phyloP scores from a whole-genome alignment of 2,329 filamentous ascomycete genomes.

The Paecilomyces sp. region DNA sequence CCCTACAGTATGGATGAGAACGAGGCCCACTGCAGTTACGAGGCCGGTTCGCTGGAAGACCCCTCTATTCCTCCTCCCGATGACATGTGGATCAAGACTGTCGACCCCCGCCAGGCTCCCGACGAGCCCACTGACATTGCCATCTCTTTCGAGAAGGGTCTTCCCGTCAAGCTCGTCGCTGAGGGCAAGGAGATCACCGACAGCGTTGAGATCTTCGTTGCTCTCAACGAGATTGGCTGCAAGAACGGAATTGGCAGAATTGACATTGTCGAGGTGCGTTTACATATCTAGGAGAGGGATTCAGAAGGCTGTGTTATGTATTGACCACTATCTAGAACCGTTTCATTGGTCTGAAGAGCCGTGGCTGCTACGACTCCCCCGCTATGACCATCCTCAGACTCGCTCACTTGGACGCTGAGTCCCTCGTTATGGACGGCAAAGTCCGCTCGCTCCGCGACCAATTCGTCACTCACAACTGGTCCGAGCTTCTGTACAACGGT shows the following conservation, averaged over 20 bases:
- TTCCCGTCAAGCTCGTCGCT: slow-evolving; percentile 62
- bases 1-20: slow-evolving; percentile 55
- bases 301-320: too few species aligned
- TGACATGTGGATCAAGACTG: slow-evolving; percentile 69
- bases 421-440: slow-evolving; percentile 61
- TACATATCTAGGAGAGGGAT: too few species aligned
- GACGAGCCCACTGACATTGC: slow-evolving; percentile 65
- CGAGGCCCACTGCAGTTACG: slow-evolving; percentile 63
- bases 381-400: slow-evolving; percentile 49
- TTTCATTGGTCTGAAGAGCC: slow-evolving; percentile 71
- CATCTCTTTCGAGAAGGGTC: slow-evolving; percentile 64
- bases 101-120: slow-evolving; percentile 62
- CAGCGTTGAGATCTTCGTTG: slow-evolving; percentile 64
- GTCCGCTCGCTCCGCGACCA: slow-evolving; percentile 64
- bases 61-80: slow-evolving; percentile 57
- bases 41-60: slow-evolving; percentile 56
- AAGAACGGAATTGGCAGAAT: slow-evolving; percentile 70
- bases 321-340: slow-evolving; percentile 43
- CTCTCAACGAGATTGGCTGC: slow-evolving; percentile 64
- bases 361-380: slow-evolving; percentile 70
- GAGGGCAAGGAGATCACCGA: slow-evolving; percentile 58
- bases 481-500: slow-evolving; percentile 54
- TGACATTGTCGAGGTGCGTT: slow-evolving; percentile 61
- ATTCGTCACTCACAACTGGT: slow-evolving; percentile 60
- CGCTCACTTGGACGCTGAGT: slow-evolving; percentile 57